Percentiles rank a stretch among this genome's conserved stretches.
phyloP scores from a whole-genome alignment of 306 rosid species.

The Acacia confusa region DNA sequence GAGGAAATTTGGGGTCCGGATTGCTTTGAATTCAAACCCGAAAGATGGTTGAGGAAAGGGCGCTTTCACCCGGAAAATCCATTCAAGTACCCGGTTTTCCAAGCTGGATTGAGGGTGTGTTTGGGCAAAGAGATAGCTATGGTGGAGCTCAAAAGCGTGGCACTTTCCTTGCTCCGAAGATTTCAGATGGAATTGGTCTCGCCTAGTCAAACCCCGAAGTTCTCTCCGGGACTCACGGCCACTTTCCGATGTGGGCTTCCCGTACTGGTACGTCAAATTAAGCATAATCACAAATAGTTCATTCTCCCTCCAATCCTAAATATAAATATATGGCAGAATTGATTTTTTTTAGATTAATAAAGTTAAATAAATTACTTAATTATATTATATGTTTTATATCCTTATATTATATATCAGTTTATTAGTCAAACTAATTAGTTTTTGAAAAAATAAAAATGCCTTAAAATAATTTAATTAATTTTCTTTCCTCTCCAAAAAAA shows the following conservation, averaged over 20 bases:
- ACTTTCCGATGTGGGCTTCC: slow-evolving; percentile 65
- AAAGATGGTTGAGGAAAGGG: slow-evolving; percentile 65
- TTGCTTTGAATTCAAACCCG: slow-evolving; percentile 65
- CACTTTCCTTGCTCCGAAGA: slow-evolving; percentile 48
- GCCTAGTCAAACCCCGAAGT: slow-evolving; percentile 44
- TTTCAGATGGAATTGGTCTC: slow-evolving; percentile 40
- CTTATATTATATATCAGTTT: too few species aligned
- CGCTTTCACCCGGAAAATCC: slow-evolving; percentile 44
- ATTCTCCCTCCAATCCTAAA: neutral
- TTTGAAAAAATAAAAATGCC: too few species aligned
- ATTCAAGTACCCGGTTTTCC: slow-evolving; percentile 71
- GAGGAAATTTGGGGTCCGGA: slow-evolving; percentile 75
- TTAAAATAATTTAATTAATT: too few species aligned
- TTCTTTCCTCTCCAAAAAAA: too few species aligned
- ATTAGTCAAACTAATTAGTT: too few species aligned
- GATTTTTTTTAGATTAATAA: too few species aligned
- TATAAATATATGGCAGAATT: too few species aligned
- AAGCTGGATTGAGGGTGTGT: slow-evolving; percentile 78
- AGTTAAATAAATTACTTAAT: too few species aligned
- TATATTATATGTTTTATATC: too few species aligned
- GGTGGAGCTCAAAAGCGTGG: slow-evolving; percentile 62
- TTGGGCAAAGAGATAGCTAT: slow-evolving; percentile 85
- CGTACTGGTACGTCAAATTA: slow-evolving; percentile 45
- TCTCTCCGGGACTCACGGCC: slow-evolving; percentile 87
- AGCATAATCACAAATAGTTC: neutral